Percentiles rank a stretch among this genome's conserved stretches.
These are phyloP conservation scores for Forsythia viridissima DNA, from an alignment of 257 asterid genomes.

Conservation along the genomic window DNA sequence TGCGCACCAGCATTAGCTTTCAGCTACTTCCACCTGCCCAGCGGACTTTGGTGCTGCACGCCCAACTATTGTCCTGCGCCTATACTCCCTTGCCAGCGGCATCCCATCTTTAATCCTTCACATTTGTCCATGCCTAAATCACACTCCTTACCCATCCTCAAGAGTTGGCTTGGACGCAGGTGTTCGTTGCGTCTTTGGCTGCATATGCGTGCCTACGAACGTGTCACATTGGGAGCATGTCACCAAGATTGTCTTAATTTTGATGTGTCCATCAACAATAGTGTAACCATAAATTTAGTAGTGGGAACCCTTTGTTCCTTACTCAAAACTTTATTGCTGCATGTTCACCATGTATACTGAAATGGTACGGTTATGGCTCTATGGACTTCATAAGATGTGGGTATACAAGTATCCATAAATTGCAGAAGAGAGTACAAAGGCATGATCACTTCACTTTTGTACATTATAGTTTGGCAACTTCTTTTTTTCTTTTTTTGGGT, in stretches of 20 bases:
- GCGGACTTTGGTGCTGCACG: too few species aligned
- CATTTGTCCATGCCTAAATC: background rate
- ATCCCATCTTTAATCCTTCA: background rate
- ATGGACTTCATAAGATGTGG: slow-evolving; percentile 9
- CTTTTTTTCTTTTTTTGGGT: background rate
- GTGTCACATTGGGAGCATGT: background rate
- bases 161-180: background rate
- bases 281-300: too few species aligned
- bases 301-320: background rate
- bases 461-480: background rate
- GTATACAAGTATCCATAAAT: too few species aligned
- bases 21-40: background rate
- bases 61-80: too few species aligned
- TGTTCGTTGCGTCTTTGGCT: background rate
- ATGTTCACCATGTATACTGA: background rate
- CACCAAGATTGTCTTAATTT: too few species aligned
- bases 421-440: background rate
- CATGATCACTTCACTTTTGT: background rate
- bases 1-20: background rate
- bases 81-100: too few species aligned
- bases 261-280: background rate
- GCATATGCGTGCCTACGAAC: background rate
- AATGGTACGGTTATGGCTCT: background rate
- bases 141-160: background rate
- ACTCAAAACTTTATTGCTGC: background rate